A percentile compares a stretch with the other conserved stretches of the same genome.
Evolutionary conservation across 1,139 yeast species (phyloP).

Genomic region (Pichia sp.): DNA sequence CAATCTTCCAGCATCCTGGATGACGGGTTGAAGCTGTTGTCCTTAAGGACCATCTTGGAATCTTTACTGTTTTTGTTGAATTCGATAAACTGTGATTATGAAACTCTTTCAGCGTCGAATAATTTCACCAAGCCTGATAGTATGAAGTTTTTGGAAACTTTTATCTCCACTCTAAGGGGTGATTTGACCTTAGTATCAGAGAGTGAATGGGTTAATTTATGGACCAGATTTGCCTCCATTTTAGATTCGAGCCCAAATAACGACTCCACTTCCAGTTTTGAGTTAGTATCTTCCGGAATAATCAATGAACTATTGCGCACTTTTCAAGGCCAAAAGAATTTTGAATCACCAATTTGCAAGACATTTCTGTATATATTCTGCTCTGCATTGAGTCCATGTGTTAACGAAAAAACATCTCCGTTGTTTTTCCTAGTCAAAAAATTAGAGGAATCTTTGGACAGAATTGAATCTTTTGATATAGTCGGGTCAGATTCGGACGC

Average conservation of each 20-base stretch:
- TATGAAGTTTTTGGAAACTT: conserved; percentile 29
- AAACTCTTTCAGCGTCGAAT: conserved; percentile 17
- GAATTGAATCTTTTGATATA: conserved; percentile 75
- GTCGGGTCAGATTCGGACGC: conserved; percentile 36
- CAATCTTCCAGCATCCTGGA: conserved; percentile 4
- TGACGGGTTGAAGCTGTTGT: conserved; percentile 7
- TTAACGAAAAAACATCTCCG: conserved; percentile 32
- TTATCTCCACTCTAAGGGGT: conserved; percentile 29
- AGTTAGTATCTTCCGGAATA: conserved; percentile 66
- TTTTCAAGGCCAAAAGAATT: conserved; percentile 34
- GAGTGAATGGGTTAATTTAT: conserved; percentile 43
- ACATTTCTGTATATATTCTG: conserved; percentile 50
- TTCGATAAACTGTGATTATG: conserved; percentile 22
- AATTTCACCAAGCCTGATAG: conserved; percentile 27
- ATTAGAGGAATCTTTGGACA: conserved; percentile 69
- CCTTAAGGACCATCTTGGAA: conserved; percentile 11
- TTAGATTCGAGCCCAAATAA: conserved; percentile 32
- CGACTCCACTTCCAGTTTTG: conserved; percentile 61
- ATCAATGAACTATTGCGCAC: conserved; percentile 44
- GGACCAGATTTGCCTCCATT: conserved; percentile 42
- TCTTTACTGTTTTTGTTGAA: conserved; percentile 13
- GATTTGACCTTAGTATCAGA: conserved; percentile 21
- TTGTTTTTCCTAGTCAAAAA: conserved; percentile 46
- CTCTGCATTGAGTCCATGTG: conserved; percentile 23
- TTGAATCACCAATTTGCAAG: conserved; percentile 35